Conservation (phyloP, 257 asterid genomes). For the Avicennia marina region DNA sequence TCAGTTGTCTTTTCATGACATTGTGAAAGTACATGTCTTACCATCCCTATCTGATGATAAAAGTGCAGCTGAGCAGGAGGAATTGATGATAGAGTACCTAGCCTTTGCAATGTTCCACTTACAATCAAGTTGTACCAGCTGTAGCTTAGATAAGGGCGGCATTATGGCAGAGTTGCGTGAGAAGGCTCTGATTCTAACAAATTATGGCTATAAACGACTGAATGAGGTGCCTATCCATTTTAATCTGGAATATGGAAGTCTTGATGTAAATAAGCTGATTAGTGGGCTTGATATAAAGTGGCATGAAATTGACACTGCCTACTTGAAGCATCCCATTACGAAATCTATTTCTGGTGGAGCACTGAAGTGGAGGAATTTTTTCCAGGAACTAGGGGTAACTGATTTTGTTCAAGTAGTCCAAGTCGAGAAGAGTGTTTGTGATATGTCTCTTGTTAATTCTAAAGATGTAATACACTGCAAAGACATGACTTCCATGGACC, state of each 20-base stretch:
- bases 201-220: constrained; percentile 60
- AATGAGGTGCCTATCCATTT: constrained; percentile 79
- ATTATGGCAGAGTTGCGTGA: constrained; percentile 51
- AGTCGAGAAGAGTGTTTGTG: constrained; percentile 49
- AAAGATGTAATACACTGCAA: constrained; percentile 33
- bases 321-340: constrained; percentile 68
- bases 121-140: constrained; percentile 64
- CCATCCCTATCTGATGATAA: constrained; percentile 56
- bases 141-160: constrained; percentile 51
- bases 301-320: constrained; percentile 63
- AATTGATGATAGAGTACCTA: constrained; percentile 75
- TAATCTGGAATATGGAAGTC: constrained; percentile 52
- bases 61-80: constrained; percentile 38
- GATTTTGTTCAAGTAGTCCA: constrained; percentile 78
- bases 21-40: constrained; percentile 69
- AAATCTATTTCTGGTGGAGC: constrained; percentile 54
- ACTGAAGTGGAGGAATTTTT: constrained; percentile 74
- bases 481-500: constrained; percentile 28
- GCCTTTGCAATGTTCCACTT: constrained; percentile 82
- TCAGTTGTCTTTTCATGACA: constrained; percentile 81
- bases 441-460: constrained; percentile 24
- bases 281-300: constrained; percentile 58
- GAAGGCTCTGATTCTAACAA: constrained; percentile 66
- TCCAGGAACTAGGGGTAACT: constrained; percentile 72
- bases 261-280: constrained; percentile 55